Conservation (phyloP, 2,329 filamentous ascomycete genomes). For the Plectosphaerella cucumerina region DNA sequence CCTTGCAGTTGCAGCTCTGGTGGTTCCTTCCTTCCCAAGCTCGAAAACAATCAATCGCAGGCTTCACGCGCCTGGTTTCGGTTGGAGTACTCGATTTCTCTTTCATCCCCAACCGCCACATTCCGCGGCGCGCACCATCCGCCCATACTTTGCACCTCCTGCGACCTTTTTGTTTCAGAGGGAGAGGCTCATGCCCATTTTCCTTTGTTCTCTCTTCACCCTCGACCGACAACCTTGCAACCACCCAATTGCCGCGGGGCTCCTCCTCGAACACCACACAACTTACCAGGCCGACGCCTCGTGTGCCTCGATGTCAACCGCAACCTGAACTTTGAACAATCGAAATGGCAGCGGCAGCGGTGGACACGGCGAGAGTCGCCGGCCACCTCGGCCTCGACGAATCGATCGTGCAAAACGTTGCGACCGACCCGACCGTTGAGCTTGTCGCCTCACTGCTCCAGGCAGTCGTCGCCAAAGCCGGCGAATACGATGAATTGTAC, state of each 20-base stretch:
- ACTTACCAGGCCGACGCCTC: neutral
- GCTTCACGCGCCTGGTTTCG: neutral
- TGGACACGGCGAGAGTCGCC: constrained; percentile 72
- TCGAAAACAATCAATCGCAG: neutral
- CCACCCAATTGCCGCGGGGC: neutral
- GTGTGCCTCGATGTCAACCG: neutral
- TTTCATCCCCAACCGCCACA: neutral
- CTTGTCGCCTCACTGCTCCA: constrained; percentile 72
- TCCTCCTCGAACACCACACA: neutral
- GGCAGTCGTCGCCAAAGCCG: constrained; percentile 72
- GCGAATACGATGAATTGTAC: constrained; percentile 75
- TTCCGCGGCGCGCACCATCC: neutral
- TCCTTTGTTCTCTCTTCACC: neutral
- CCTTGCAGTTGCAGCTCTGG: no score
- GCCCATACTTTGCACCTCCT: neutral
- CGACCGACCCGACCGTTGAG: constrained; percentile 69
- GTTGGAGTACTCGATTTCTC: neutral
- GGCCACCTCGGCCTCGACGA: constrained; percentile 67
- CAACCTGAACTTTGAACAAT: neutral
- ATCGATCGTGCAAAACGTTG: constrained; percentile 54
- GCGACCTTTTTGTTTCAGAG: neutral
- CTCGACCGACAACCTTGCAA: no score
- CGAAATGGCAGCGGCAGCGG: constrained; percentile 37
- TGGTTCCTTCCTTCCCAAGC: neutral
- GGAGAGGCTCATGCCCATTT: neutral